These are phyloP conservation scores for Populus euphratica DNA, from an alignment of 345 rosid genomes.

Conservation along the genomic window DNA sequence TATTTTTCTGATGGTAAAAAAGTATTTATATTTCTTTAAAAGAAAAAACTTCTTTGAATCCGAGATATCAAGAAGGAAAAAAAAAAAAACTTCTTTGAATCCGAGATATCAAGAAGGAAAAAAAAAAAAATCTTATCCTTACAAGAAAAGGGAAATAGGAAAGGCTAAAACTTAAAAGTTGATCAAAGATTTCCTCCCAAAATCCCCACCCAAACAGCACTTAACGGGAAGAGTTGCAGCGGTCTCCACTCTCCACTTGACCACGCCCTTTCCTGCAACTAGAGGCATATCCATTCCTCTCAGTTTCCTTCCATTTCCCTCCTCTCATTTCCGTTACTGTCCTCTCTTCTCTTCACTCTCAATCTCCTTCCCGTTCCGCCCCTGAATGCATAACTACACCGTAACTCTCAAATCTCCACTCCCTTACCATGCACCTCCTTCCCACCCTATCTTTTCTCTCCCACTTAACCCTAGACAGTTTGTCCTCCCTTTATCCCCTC, in stretches of 20 bases:
- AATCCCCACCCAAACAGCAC: not conserved
- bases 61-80: no score
- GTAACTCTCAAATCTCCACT: constrained; percentile 32
- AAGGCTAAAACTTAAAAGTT: no score
- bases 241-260: not conserved
- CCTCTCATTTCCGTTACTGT: no score
- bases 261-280: not conserved
- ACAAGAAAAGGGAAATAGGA: no score
- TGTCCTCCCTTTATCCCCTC: constrained; percentile 23
- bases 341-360: no score
- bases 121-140: no score
- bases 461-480: constrained; percentile 36
- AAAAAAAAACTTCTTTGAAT: no score
- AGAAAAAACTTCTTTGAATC: no score
- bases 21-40: no score
- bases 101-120: no score
- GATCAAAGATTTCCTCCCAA: not conserved
- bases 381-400: constrained; percentile 52
- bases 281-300: not conserved
- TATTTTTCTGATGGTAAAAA: no score
- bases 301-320: not conserved
- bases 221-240: not conserved
- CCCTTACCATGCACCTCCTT: constrained; percentile 31
- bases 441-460: constrained; percentile 15
- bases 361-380: not conserved